Percentiles rank a stretch among this genome's conserved stretches.
These are phyloP conservation scores for Aspergillus tanneri DNA, from an alignment of 2,329 filamentous ascomycete genomes.

Conservation along the genomic window DNA sequence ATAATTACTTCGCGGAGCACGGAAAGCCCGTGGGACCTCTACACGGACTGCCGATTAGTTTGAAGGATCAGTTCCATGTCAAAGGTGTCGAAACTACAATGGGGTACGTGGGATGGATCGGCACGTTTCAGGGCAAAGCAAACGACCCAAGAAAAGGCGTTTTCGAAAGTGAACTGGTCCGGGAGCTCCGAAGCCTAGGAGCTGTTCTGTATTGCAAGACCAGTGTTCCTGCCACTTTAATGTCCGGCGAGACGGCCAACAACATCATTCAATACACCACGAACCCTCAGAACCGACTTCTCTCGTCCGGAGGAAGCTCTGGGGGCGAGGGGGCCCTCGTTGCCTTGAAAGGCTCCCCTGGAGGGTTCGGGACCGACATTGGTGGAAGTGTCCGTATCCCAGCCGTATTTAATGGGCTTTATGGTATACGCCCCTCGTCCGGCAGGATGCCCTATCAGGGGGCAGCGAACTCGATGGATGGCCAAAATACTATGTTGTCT, in stretches of 20 bases:
- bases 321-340: constrained; percentile 60
- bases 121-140: constrained; percentile 57
- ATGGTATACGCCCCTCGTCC: constrained; percentile 55
- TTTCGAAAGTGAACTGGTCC: constrained; percentile 60
- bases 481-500: constrained; percentile 62
- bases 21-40: constrained; percentile 56
- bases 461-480: constrained; percentile 63
- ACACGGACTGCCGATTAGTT: constrained; percentile 61
- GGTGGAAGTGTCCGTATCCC: constrained; percentile 60
- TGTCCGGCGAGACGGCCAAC: constrained; percentile 61
- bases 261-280: constrained; percentile 59
- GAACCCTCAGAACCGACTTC: constrained; percentile 57
- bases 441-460: constrained; percentile 57
- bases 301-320: constrained; percentile 58
- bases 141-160: constrained; percentile 50
- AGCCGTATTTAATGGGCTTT: constrained; percentile 59
- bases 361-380: constrained; percentile 59
- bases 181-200: constrained; percentile 53
- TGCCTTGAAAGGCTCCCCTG: constrained; percentile 52
- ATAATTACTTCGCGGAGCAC: constrained; percentile 46
- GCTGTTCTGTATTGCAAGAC: constrained; percentile 59
- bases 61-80: constrained; percentile 52
- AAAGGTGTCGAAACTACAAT: constrained; percentile 57
- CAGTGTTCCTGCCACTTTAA: constrained; percentile 55
- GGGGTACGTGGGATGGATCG: constrained; percentile 67